Percentiles rank a stretch among this genome's conserved stretches.
Conservation (phyloP, 1,284 basidiomycete genomes). For the Trichosporon faecale region DNA sequence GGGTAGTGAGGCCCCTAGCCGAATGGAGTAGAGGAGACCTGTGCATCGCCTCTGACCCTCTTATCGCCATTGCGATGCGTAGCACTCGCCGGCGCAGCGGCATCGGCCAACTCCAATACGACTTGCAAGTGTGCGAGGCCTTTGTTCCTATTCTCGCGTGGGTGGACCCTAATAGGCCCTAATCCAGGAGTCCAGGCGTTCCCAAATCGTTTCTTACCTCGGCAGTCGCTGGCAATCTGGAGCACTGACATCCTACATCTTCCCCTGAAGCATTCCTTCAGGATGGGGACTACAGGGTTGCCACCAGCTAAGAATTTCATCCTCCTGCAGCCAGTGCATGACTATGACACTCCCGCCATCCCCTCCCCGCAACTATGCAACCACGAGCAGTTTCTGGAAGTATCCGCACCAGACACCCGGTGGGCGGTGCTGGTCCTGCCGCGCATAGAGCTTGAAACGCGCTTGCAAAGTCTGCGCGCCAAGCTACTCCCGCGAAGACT, state of each 20-base stretch:
- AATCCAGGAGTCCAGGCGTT: neutral
- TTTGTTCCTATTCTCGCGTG: neutral
- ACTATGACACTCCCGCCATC: neutral
- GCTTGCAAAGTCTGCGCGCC: neutral
- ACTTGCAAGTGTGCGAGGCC: neutral
- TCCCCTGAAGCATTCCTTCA: constrained; percentile 2
- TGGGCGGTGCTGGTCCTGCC: neutral
- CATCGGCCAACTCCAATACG: neutral
- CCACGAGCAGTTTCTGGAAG: neutral
- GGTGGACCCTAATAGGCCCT: too few species aligned
- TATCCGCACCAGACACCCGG: neutral
- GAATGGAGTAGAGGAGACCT: neutral
- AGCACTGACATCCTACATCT: neutral
- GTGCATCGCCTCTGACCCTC: constrained; percentile 1
- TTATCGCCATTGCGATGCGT: neutral
- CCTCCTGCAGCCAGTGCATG: neutral
- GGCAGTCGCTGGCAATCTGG: neutral
- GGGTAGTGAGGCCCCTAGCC: neutral
- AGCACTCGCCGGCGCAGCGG: neutral
- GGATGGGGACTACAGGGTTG: neutral
- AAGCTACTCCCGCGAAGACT: neutral
- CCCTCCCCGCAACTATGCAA: neutral
- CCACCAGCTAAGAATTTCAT: neutral
- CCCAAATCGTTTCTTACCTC: neutral
- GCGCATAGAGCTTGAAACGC: neutral